Evolutionary conservation across 31 red algal genomes (phyloP), one percentile per base, ranked within the genome.

Genomic region (Endocladia muricata): DNA sequence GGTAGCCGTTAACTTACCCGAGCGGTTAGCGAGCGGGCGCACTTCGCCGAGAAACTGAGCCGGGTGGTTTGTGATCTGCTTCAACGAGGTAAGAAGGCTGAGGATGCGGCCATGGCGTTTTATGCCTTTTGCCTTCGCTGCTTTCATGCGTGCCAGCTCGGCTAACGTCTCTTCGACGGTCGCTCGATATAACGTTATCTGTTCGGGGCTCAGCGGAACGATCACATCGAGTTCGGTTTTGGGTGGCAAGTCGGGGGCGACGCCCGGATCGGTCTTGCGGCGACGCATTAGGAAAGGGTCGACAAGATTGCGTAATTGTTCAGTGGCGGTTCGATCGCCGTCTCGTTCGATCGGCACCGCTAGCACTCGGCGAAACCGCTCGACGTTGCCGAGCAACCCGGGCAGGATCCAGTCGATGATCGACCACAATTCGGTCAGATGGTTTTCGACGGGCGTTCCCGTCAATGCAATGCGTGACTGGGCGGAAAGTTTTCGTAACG

Each of bases 371-470:
- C 11, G 4, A 55, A 75, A 75, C 29, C 26, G 1, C 28, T 1
- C 8, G 13, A 60, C 28, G 26, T 17, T 19, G 28, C 41, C 41
- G 41, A 75, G 42, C 11, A 75, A 56, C 28, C 71, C 71, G 44
- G 71, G 71, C 15, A 15, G 13, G 13, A 49, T 21, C 13, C 26
- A 52, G 48, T 75, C 71, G 48, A 59, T 31, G 1, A 75, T 28
- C 1, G 43, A 25, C 71, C 71, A 89, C 26, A 89, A 22, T n/a
- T 89, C 85, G 19, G 37, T 61, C 38, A 82, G 69, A 6, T 57
- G 70, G 63, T 89, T 89, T 35, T 86, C 71, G 17, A 89, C 40
- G 41, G 85, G 85, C 8, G 85, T 89, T 29, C 85, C 85, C 21
- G 77, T 89, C 39, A 89, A 41, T 28, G 70, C 62, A 28, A 76